Base-by-base conservation (phyloP, 1,284 basidiomycete genomes). In the Ceratobasidium sp. region DNA sequence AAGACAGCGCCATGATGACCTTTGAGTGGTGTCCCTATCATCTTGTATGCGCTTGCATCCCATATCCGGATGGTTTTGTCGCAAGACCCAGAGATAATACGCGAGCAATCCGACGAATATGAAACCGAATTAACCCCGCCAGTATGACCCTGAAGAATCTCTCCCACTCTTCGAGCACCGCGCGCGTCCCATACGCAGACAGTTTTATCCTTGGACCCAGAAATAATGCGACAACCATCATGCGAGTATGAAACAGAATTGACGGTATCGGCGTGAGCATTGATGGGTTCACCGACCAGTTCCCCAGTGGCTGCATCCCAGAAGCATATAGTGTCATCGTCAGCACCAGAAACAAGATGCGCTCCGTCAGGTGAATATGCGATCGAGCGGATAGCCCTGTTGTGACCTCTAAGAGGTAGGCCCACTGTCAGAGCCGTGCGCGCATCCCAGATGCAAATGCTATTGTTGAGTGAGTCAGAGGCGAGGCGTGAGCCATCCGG, bases 31-130 rank as follows among this genome's bases (percentile, higher is more conserved):
- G 27, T 30, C 27, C 27, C 27, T 30, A 30, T 30, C 27, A 30
- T 30, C 27, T 30, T 20, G 54, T n/a, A 27, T 62, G 50, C 23
- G 62, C 38, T n/a, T 35, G 33, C 27, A 44, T 67, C 35, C 77
- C 77, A 78, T 7, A 78, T 18, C 5, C 77, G 44, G 50, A 77
- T 27, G 1, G 77, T 73, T 8, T 35, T 18, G 48, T 78, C 77
- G 16, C 38, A 2, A 18, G 77, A 78, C 10, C 16, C 76, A 23
- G 77, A 78, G n/a, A 52, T 55, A 23, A 78, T 77, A 20, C n/a
- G 55, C 27, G 33, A 23, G 38, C 77, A 44, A 54, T 77, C 57
- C 5, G 57, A 50, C 6, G 77, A 78, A 35, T 57, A 78, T 16
- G 59, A 18, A 41, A 66, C 71, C 16, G 4, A 77, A 3, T 2